A percentile compares a stretch with the other conserved stretches of the same genome.
These are phyloP conservation scores for Moesziomyces antarcticus DNA, from an alignment of 1,284 basidiomycete species.

Conservation along the genomic window DNA sequence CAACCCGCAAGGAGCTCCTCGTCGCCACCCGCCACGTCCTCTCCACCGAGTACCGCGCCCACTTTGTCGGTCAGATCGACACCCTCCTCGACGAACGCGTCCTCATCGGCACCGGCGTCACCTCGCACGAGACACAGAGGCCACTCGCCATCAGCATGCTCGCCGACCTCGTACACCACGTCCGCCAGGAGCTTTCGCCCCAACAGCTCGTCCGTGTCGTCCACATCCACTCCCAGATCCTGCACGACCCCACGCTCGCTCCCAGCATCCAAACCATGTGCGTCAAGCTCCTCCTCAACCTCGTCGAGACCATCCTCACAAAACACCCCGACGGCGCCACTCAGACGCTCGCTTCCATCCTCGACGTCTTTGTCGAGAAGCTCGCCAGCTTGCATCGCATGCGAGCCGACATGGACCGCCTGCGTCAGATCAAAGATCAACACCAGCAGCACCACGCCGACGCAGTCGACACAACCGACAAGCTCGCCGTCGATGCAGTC, in stretches of 20 bases:
- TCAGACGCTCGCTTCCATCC: constrained; percentile 77
- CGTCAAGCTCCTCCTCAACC: constrained; percentile 90
- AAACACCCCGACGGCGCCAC: constrained; percentile 72
- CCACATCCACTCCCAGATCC: constrained; percentile 84
- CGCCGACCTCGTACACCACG: constrained; percentile 92
- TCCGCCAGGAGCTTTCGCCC: constrained; percentile 83
- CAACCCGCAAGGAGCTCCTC: constrained; percentile 82
- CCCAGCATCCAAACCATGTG: constrained; percentile 89
- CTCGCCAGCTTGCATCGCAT: constrained; percentile 78
- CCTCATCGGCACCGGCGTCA: constrained; percentile 83
- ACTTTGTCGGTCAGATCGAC: constrained; percentile 86
- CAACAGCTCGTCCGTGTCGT: constrained; percentile 84
- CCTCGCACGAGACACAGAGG: constrained; percentile 81
- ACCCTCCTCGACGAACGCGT: constrained; percentile 91
- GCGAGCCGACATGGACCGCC: constrained; percentile 50
- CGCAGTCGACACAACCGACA: background rate
- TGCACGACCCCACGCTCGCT: constrained; percentile 88
- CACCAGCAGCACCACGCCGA: background rate
- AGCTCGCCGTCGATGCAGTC: constrained; percentile 40
- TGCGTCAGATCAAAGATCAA: constrained; percentile 35
- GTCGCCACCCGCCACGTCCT: constrained; percentile 92
- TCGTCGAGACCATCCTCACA: constrained; percentile 82
- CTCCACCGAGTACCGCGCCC: constrained; percentile 81
- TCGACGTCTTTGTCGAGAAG: constrained; percentile 87
- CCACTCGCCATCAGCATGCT: constrained; percentile 87